phyloP scores from a whole-genome alignment of 106 monocot species.

The Dioscorea dumetorum region DNA sequence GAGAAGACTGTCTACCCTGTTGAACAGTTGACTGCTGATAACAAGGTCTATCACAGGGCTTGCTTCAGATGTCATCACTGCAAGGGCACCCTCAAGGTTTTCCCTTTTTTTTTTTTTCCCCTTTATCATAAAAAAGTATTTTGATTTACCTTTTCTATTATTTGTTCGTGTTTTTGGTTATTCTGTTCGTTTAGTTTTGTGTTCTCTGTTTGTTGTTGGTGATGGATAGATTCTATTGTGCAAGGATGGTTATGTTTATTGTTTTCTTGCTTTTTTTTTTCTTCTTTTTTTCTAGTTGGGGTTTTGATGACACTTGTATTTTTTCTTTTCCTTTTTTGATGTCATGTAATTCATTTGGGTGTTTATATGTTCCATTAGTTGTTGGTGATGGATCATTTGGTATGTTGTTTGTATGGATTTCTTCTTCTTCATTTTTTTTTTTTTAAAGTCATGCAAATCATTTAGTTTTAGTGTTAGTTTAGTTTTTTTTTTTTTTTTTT shows the following conservation, averaged over 20 bases:
- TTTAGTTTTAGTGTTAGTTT: too few species aligned
- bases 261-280: neutral
- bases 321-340: neutral
- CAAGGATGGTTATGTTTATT: too few species aligned
- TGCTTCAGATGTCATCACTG: slow-evolving; percentile 71
- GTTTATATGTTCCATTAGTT: too few species aligned
- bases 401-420: too few species aligned
- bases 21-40: slow-evolving; percentile 54
- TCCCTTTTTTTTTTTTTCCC: neutral
- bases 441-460: too few species aligned
- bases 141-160: neutral
- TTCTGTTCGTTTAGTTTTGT: neutral
- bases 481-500: too few species aligned
- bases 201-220: too few species aligned
- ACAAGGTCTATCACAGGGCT: slow-evolving; percentile 40
- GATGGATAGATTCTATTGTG: too few species aligned
- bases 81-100: slow-evolving; percentile 63
- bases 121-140: neutral
- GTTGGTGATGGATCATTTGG: too few species aligned
- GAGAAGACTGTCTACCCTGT: slow-evolving; percentile 61
- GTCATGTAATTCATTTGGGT: too few species aligned
- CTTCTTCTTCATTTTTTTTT: too few species aligned
- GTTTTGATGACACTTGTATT: neutral
- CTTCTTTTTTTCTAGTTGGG: neutral
- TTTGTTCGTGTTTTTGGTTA: neutral